These are phyloP conservation scores for Coemansia sp. DNA, from an alignment of 192 early-diverging fungal species.

Conservation along the genomic window DNA sequence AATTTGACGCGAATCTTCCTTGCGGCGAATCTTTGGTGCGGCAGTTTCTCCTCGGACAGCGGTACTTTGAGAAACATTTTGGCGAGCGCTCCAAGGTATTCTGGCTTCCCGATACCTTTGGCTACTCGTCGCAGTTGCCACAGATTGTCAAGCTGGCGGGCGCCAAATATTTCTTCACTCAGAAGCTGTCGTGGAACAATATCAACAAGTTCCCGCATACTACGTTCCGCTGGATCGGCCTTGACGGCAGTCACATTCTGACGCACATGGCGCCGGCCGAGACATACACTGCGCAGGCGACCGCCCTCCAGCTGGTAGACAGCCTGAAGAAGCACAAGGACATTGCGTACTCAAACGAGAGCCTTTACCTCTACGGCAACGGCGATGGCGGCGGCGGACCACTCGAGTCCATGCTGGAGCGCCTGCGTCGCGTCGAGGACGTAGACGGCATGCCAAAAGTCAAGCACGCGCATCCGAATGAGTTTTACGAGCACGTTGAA, in stretches of 20 bases:
- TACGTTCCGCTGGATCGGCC: conserved; percentile 91
- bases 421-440: conserved; percentile 69
- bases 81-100: conserved; percentile 71
- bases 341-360: conserved; percentile 78
- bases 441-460: conserved; percentile 77
- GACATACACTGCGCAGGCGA: conserved; percentile 73
- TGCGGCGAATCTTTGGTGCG: conserved; percentile 92
- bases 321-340: conserved; percentile 89
- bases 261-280: conserved; percentile 92
- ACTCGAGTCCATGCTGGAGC: conserved; percentile 77
- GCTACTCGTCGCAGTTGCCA: conserved; percentile 88
- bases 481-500: conserved; percentile 85
- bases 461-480: conserved; percentile 70
- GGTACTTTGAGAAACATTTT: conserved; percentile 82
- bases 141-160: conserved; percentile 82
- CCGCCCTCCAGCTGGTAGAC: conserved; percentile 55
- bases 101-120: conserved; percentile 96
- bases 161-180: conserved; percentile 96
- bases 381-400: conserved; percentile 98
- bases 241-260: conserved; percentile 80
- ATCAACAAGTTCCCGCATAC: conserved; percentile 99
- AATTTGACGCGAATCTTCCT: conserved; percentile 99
- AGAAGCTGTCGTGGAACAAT: conserved; percentile 99
- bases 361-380: conserved; percentile 89
- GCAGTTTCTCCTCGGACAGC: conserved; percentile 93